Evolutionary conservation across 1,284 basidiomycete genomes (phyloP).

Genomic region (Vanrija sp.): DNA sequence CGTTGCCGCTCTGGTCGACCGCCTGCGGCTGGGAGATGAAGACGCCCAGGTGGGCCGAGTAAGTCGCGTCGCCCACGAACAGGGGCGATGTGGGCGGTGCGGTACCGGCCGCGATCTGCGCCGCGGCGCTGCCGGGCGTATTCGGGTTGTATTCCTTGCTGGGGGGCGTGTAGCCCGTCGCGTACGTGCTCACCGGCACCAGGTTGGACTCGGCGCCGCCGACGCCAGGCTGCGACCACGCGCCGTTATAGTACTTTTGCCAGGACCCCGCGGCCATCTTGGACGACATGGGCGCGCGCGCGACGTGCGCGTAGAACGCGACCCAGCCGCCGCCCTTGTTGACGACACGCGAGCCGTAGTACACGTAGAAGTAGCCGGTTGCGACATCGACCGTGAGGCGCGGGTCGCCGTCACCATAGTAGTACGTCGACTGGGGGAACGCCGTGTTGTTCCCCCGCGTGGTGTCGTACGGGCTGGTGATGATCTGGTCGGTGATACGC

Average conservation of each 20-base stretch:
- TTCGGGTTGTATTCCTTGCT: conserved; percentile 6
- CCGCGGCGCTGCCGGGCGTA: neutral
- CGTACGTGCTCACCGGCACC: conserved; percentile 1
- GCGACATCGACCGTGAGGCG: conserved; percentile 4
- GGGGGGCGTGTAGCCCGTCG: neutral
- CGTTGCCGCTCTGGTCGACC: conserved; percentile 5
- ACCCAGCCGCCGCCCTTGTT: conserved; percentile 13
- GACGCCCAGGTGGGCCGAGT: conserved; percentile 12
- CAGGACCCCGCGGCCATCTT: conserved; percentile 8
- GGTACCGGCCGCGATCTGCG: conserved; percentile 1
- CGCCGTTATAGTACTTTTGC: conserved; percentile 11
- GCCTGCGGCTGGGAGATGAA: conserved; percentile 12
- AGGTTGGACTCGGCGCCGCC: conserved; percentile 10
- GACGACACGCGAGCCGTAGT: conserved; percentile 10
- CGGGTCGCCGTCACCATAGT: conserved; percentile 15
- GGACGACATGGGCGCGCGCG: conserved; percentile 5
- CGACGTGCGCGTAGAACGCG: conserved; percentile 9
- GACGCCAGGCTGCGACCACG: conserved; percentile 9
- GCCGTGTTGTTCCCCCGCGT: conserved; percentile 2
- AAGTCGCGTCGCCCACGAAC: conserved; percentile 15
- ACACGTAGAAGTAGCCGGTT: conserved; percentile 14
- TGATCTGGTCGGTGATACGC: conserved; percentile 8
- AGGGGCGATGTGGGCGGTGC: conserved; percentile 6
- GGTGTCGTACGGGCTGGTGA: conserved; percentile 9
- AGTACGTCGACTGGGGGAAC: conserved; percentile 10